Evolutionary conservation across 352 stramenopile species (phyloP).

Genomic region (Pythium guiyangense): DNA sequence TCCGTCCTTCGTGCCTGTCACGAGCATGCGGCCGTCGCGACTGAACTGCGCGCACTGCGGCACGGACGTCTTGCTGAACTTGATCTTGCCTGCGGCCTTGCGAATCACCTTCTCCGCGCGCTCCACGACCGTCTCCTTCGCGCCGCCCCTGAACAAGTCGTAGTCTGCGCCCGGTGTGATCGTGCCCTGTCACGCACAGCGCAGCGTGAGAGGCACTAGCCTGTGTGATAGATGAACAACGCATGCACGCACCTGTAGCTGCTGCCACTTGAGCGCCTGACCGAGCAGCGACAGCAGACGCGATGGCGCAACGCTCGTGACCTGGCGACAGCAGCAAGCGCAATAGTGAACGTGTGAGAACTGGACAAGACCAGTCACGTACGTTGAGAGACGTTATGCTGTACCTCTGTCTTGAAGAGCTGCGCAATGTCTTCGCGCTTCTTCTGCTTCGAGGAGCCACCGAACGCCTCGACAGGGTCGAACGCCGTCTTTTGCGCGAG

Average conservation of each 20-base stretch:
- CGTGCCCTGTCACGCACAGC: slow-evolving; percentile 29
- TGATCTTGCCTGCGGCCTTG: slow-evolving; percentile 79
- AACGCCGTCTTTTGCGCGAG: slow-evolving; percentile 65
- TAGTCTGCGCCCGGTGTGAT: slow-evolving; percentile 58
- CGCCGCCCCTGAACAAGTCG: slow-evolving; percentile 75
- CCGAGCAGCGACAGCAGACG: slow-evolving; percentile 83
- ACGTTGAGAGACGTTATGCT: too few species aligned
- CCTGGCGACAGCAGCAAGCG: slow-evolving; percentile 1
- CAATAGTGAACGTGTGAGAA: neutral
- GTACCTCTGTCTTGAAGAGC: slow-evolving; percentile 64
- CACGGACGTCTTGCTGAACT: slow-evolving; percentile 83
- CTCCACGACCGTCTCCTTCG: slow-evolving; percentile 52
- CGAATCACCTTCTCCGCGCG: slow-evolving; percentile 55
- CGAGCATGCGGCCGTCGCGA: slow-evolving; percentile 82
- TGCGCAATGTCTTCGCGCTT: slow-evolving; percentile 74
- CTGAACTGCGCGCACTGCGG: slow-evolving; percentile 87
- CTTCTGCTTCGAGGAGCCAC: slow-evolving; percentile 67
- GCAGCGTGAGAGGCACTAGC: too few species aligned
- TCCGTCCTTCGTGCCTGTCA: slow-evolving; percentile 92
- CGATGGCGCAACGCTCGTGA: slow-evolving; percentile 73
- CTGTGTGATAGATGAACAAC: too few species aligned
- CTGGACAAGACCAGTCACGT: too few species aligned
- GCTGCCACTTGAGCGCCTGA: slow-evolving; percentile 90
- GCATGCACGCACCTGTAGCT: slow-evolving; percentile 70
- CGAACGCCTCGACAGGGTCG: slow-evolving; percentile 67